Evolutionary conservation across 2,329 filamentous ascomycete genomes (phyloP).

Genomic region (Fusarium anguioides): DNA sequence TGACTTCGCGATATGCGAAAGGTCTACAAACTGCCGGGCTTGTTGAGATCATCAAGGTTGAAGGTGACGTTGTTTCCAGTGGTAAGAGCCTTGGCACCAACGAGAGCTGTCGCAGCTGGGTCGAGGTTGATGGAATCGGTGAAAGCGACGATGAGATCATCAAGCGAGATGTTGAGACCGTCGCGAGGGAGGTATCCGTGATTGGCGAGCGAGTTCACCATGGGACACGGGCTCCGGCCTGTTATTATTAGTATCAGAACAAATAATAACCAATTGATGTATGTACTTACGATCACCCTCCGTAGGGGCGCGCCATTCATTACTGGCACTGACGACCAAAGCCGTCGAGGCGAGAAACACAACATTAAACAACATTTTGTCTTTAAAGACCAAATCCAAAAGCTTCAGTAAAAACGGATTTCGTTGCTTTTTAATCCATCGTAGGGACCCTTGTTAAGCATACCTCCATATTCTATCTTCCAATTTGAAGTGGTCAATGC

Average conservation of each 20-base stretch:
- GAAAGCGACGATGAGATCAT: conserved; percentile 37
- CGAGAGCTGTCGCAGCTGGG: conserved; percentile 39
- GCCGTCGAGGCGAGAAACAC: conserved; percentile 25
- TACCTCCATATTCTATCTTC: not conserved
- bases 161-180: conserved; percentile 30
- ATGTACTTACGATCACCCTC: conserved; percentile 26
- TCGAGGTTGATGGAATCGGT: conserved; percentile 40
- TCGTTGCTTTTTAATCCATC: no score
- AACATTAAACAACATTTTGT: conserved; percentile 33
- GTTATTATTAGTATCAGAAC: not conserved
- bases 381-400: not conserved
- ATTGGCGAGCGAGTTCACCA: conserved; percentile 40
- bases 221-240: conserved; percentile 39
- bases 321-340: conserved; percentile 23
- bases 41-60: conserved; percentile 35
- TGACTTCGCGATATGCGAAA: rapidly evolving
- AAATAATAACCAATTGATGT: not conserved
- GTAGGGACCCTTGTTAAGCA: not conserved
- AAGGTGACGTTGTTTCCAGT: conserved; percentile 37
- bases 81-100: conserved; percentile 33
- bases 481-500: conserved; percentile 11
- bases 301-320: conserved; percentile 32
- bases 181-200: conserved; percentile 40
- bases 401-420: no score
- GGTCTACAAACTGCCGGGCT: conserved; percentile 26